These are phyloP conservation scores for Achaetomium macrosporum DNA, from an alignment of 2,329 filamentous ascomycete genomes.

Conservation along the genomic window DNA sequence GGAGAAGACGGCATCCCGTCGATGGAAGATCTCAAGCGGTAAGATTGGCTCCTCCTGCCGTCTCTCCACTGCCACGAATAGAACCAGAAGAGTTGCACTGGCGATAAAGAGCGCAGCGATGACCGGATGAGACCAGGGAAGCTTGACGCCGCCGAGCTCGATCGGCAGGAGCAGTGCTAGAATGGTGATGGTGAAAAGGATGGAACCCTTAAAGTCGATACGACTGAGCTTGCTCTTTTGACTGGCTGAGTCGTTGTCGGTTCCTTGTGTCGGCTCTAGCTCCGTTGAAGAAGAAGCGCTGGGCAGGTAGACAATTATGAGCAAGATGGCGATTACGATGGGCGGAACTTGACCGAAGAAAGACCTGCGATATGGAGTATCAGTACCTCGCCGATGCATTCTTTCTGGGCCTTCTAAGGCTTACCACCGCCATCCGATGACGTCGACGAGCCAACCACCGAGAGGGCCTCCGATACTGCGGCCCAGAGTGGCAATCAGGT, in stretches of 20 bases:
- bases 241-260: neutral
- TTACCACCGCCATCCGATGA: slow-evolving; percentile 59
- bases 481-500: slow-evolving; percentile 46
- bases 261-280: neutral
- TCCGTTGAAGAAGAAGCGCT: slow-evolving; percentile 5
- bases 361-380: slow-evolving; percentile 35
- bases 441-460: slow-evolving; percentile 56
- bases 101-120: slow-evolving; percentile 29
- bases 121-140: slow-evolving; percentile 35
- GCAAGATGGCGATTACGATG: slow-evolving; percentile 43
- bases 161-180: slow-evolving; percentile 36
- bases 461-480: slow-evolving; percentile 49
- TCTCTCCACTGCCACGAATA: slow-evolving; percentile 32
- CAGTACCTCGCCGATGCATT: neutral
- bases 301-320: slow-evolving; percentile 34
- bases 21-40: slow-evolving; percentile 47
- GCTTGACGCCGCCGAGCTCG: slow-evolving; percentile 35
- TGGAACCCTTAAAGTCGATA: slow-evolving; percentile 54
- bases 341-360: slow-evolving; percentile 54
- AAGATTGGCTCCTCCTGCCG: slow-evolving; percentile 52
- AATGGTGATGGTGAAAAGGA: slow-evolving; percentile 35
- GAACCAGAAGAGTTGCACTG: slow-evolving; percentile 26
- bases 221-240: slow-evolving; percentile 38
- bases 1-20: slow-evolving; percentile 47
- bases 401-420: neutral